Conservation (phyloP, 768 basidiomycete genomes). For the Boletus barrowsii region DNA sequence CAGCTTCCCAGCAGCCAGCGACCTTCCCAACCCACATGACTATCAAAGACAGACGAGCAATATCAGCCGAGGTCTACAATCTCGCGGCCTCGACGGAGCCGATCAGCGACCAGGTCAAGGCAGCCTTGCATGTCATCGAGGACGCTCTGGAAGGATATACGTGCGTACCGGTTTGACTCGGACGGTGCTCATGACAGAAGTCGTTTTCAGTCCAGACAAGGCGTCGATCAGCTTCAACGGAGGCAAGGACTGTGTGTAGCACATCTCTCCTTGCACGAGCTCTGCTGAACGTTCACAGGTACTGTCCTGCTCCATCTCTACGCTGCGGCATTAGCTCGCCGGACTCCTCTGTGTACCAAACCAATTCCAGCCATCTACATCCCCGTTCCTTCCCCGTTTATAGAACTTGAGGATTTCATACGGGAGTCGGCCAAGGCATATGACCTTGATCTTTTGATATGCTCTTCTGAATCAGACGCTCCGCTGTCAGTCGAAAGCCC, state of each 20-base stretch:
- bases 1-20: constrained; percentile 3
- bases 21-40: constrained; percentile 3
- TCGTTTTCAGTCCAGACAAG: constrained; percentile 51
- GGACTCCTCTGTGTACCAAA: constrained; percentile 34
- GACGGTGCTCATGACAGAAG: constrained; percentile 7
- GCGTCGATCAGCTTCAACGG: constrained; percentile 96
- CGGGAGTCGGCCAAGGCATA: constrained; percentile 58
- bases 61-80: constrained; percentile 58
- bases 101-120: constrained; percentile 60
- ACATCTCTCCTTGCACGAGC: neutral
- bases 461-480: constrained; percentile 34
- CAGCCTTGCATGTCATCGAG: constrained; percentile 83
- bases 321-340: constrained; percentile 63
- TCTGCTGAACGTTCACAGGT: constrained; percentile 45
- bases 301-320: constrained; percentile 93
- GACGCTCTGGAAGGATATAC: constrained; percentile 72
- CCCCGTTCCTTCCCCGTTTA: constrained; percentile 85
- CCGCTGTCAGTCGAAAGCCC: constrained; percentile 46
- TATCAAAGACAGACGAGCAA: constrained; percentile 47
- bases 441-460: constrained; percentile 66
- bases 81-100: constrained; percentile 55
- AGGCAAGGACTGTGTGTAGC: constrained; percentile 88
- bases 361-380: constrained; percentile 79
- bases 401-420: constrained; percentile 81
- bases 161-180: constrained; percentile 46